These are phyloP conservation scores for Miamiensis avidus DNA, from an alignment of 169 alveolate genomes.

Conservation along the genomic window DNA sequence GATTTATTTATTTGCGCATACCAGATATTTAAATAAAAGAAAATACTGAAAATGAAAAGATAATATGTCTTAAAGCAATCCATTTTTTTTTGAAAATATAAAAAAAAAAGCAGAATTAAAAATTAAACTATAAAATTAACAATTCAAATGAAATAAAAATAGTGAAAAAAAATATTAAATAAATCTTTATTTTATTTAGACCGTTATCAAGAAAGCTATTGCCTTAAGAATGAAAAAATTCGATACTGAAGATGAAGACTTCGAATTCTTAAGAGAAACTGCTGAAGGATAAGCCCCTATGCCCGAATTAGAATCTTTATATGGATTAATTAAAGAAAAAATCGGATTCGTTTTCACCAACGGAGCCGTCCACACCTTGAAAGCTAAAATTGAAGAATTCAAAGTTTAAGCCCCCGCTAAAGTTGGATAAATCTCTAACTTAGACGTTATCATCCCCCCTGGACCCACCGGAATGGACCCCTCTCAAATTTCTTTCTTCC, in stretches of 20 bases:
- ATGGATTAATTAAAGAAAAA: constrained; percentile 91
- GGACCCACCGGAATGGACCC: constrained; percentile 99
- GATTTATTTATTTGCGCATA: too few species aligned
- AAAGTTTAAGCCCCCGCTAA: constrained; percentile 98
- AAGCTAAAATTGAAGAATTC: constrained; percentile 89
- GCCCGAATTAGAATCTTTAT: constrained; percentile 84
- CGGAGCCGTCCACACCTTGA: constrained; percentile 92
- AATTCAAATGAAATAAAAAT: too few species aligned
- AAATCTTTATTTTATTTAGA: constrained; percentile 30
- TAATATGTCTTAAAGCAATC: too few species aligned
- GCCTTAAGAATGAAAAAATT: constrained; percentile 57
- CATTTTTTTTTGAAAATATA: too few species aligned
- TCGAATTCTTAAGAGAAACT: constrained; percentile 57
- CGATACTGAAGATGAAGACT: constrained; percentile 52
- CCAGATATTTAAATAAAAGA: too few species aligned
- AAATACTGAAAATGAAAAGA: too few species aligned
- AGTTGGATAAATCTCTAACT: constrained; percentile 97
- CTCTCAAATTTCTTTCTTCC: constrained; percentile 98
- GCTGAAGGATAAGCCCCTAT: constrained; percentile 42
- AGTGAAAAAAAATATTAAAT: too few species aligned
- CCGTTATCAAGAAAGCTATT: constrained; percentile 94
- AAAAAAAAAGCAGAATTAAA: too few species aligned
- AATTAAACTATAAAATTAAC: too few species aligned
- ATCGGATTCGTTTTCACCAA: constrained; percentile 97
- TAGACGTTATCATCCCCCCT: constrained; percentile 98